Conservation (phyloP, 306 rosid species). For the Quercus wislizeni region DNA sequence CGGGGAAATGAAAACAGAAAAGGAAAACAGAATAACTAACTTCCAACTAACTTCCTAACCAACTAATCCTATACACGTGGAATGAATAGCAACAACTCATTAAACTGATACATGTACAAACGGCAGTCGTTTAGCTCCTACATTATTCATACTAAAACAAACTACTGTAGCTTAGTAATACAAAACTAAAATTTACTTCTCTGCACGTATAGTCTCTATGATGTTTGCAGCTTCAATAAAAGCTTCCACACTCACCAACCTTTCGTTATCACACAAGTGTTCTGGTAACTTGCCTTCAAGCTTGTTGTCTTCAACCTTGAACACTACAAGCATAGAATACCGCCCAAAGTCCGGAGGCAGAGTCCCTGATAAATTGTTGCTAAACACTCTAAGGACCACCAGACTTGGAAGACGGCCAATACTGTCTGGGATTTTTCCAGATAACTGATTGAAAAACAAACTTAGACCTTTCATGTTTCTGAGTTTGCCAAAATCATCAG, state of each 20-base stretch:
- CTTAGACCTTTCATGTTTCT: conserved; percentile 25
- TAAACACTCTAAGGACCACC: conserved; percentile 24
- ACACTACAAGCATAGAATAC: conserved; percentile 31
- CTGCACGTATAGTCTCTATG: too few relatives aligned
- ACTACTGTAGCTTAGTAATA: too few relatives aligned
- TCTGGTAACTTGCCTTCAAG: conserved; percentile 57
- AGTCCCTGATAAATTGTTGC: conserved; percentile 51
- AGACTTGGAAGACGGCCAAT: conserved; percentile 54
- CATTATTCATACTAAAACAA: too few relatives aligned
- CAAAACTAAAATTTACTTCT: too few relatives aligned
- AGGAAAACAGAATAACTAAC: too few relatives aligned
- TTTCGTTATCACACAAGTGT: conserved; percentile 42
- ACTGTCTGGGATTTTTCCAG: conserved; percentile 52
- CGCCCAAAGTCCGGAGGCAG: conserved; percentile 60
- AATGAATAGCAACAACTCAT: too few relatives aligned
- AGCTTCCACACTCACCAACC: conserved; percentile 34
- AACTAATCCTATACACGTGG: too few relatives aligned
- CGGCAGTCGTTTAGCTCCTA: too few relatives aligned
- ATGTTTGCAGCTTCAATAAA: too few relatives aligned
- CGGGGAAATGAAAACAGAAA: too few relatives aligned
- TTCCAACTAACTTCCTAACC: too few relatives aligned
- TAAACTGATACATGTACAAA: too few relatives aligned
- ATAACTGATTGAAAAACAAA: conserved; percentile 40
- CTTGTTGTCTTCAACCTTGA: conserved; percentile 32
- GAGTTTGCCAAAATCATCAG: conserved; percentile 57